Base-by-base conservation (phyloP, 1,139 yeast species). In the Diutina neorugosa region DNA sequence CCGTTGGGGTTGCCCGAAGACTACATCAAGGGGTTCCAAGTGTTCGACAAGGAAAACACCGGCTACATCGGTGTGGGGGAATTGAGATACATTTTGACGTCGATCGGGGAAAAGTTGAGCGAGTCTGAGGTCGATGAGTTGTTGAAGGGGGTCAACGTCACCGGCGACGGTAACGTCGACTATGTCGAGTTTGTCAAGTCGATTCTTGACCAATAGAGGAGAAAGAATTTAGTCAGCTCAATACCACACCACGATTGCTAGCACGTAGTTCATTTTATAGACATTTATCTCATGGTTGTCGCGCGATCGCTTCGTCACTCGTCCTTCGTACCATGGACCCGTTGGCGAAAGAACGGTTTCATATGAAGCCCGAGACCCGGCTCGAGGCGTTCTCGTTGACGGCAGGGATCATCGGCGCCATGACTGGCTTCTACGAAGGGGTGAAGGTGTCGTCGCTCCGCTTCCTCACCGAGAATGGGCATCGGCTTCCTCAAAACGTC, bases 1-100 rank as follows among this genome's bases (percentile, higher is more conserved):
- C 84, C 91, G 41, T 78, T 87, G 57, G 96, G 96, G n/a, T 86
- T 86, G 62, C 93, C 96, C 25, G 98, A 93, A 66, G 99, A 93
- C 69, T 93, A 93, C 70, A 82, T 93, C 64, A 87, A 94, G 65
- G 98, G 98, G 1, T 93, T 93, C 80, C 98, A 93, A 71, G 97
- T 93, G 11, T 93, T 93, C 61, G 99, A 93, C 73, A 94, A 91
- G 74, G 96, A 90, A 60, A 82, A 86, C 59, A 86, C 97, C 20
- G 99, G 99, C 7, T 86, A 84, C 71, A 93, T 93, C 62, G 96
- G 98, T 44, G 96, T 93, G 51, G 99, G 99, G 56, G 98, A 94
- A 70, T 80, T 93, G 63, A 82, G 96, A 68, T 93, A 93, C 70
- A 89, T 93, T 66, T 77, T 93, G 67, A 91, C 97, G 23, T 85